These are phyloP conservation scores for Neltuma alba DNA, from an alignment of 306 rosid species.

Conservation along the genomic window DNA sequence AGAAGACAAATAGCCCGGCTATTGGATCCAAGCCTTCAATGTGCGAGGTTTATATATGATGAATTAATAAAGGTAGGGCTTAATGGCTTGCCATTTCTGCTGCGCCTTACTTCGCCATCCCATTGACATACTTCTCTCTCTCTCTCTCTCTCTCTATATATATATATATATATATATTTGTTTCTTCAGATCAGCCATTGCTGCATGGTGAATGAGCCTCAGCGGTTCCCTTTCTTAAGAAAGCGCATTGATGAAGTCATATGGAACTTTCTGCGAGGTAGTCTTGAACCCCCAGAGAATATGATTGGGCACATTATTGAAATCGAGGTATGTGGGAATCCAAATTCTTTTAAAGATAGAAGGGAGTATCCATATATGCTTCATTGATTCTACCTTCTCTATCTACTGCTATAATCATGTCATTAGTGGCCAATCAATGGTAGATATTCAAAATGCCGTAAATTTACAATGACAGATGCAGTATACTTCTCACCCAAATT, in stretches of 20 bases:
- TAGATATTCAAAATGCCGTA: slow-evolving; percentile 25
- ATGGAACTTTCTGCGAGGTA: slow-evolving; percentile 82
- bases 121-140: slow-evolving; percentile 25
- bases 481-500: too few relatives aligned
- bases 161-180: not conserved
- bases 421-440: not conserved
- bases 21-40: slow-evolving; percentile 94
- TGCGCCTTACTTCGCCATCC: not conserved
- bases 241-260: slow-evolving; percentile 89
- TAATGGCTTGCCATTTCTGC: not conserved
- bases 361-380: not conserved
- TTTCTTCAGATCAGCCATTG: slow-evolving; percentile 81
- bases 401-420: slow-evolving; percentile 4
- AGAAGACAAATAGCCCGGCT: slow-evolving; percentile 86
- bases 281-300: slow-evolving; percentile 85
- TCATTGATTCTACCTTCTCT: not conserved
- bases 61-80: slow-evolving; percentile 79
- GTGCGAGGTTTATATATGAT: slow-evolving; percentile 94
- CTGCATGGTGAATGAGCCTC: slow-evolving; percentile 80
- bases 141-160: too few relatives aligned
- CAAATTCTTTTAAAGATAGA: not conserved
- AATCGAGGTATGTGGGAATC: slow-evolving; percentile 75
- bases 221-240: slow-evolving; percentile 87
- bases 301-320: slow-evolving; percentile 91
- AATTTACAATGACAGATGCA: not conserved